A percentile compares a stretch with the other conserved stretches of the same genome.
phyloP scores from a whole-genome alignment of 768 basidiomycete species.

The Boletellus ananiceps region DNA sequence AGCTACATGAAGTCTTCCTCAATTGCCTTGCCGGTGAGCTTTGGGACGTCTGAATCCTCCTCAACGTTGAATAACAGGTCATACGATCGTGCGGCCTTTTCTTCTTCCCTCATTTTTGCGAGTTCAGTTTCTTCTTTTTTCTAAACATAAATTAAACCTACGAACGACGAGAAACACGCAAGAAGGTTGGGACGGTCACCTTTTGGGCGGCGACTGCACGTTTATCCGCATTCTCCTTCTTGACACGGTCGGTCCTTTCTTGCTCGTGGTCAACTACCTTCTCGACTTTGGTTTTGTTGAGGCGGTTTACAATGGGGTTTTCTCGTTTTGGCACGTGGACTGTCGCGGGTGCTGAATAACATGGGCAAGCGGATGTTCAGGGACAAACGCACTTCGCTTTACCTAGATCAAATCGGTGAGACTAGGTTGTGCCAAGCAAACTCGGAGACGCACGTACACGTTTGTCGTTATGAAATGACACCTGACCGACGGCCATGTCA shows the following conservation, averaged over 20 bases:
- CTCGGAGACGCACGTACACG: conserved; percentile 40
- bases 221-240: conserved; percentile 63
- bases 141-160: conserved; percentile 34
- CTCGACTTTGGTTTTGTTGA: conserved; percentile 91
- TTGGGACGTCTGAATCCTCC: conserved; percentile 47
- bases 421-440: neutral
- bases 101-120: conserved; percentile 70
- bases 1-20: conserved; percentile 87
- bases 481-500: conserved; percentile 95
- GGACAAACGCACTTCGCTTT: conserved; percentile 56
- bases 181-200: conserved; percentile 36
- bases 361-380: neutral
- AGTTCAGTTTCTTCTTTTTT: conserved; percentile 77
- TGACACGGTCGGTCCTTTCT: conserved; percentile 77
- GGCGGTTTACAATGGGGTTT: conserved; percentile 84
- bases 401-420: conserved; percentile 44
- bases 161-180: neutral
- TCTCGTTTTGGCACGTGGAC: conserved; percentile 79
- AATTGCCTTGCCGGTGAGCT: conserved; percentile 65
- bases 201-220: conserved; percentile 60
- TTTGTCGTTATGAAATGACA: conserved; percentile 92
- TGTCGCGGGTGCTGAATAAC: conserved; percentile 24
- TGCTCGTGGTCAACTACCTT: conserved; percentile 86
- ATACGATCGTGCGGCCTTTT: conserved; percentile 86
- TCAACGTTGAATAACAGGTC: conserved; percentile 71